A percentile compares a stretch with the other conserved stretches of the same genome.
phyloP scores from a whole-genome alignment of 768 basidiomycete species.

The Russula vinacea region DNA sequence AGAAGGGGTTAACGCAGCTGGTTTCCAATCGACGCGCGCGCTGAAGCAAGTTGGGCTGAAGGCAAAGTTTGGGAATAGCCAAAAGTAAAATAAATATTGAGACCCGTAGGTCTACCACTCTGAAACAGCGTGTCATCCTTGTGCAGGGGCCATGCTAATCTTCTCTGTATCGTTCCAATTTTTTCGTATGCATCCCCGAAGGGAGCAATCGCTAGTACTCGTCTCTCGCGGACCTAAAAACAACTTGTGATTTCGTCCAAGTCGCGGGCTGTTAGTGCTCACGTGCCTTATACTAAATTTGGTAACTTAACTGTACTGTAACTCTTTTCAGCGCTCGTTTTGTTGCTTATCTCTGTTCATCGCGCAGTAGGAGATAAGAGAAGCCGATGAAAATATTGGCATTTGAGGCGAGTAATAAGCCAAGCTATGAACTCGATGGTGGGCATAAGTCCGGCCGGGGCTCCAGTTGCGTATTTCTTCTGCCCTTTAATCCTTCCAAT shows the following conservation, averaged over 20 bases:
- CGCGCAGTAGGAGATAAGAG: too few relatives aligned
- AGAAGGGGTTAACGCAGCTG: too few relatives aligned
- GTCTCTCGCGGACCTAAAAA: neutral
- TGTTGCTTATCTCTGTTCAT: too few relatives aligned
- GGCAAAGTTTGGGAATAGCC: too few relatives aligned
- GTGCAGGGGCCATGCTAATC: slow-evolving; percentile 99
- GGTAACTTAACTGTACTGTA: too few relatives aligned
- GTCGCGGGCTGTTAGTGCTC: too few relatives aligned
- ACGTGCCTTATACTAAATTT: too few relatives aligned
- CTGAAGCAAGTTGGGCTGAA: too few relatives aligned
- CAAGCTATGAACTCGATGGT: slow-evolving; percentile 81
- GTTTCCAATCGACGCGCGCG: too few relatives aligned
- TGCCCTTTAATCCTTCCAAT: neutral
- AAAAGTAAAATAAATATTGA: slow-evolving; percentile 45
- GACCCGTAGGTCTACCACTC: slow-evolving; percentile 68
- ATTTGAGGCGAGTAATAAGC: too few relatives aligned
- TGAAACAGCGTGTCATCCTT: slow-evolving; percentile 99
- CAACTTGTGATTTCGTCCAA: slow-evolving; percentile 5
- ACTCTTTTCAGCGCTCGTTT: too few relatives aligned
- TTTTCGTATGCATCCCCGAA: slow-evolving; percentile 1
- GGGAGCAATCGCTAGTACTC: neutral
- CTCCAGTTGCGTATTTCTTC: slow-evolving; percentile 54
- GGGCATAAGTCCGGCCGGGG: slow-evolving; percentile 66
- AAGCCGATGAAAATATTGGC: too few relatives aligned
- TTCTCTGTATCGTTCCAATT: slow-evolving; percentile 71